Evolutionary conservation across 2,329 filamentous ascomycete genomes (phyloP).

Genomic region (Zymoseptoria pseudotritici): DNA sequence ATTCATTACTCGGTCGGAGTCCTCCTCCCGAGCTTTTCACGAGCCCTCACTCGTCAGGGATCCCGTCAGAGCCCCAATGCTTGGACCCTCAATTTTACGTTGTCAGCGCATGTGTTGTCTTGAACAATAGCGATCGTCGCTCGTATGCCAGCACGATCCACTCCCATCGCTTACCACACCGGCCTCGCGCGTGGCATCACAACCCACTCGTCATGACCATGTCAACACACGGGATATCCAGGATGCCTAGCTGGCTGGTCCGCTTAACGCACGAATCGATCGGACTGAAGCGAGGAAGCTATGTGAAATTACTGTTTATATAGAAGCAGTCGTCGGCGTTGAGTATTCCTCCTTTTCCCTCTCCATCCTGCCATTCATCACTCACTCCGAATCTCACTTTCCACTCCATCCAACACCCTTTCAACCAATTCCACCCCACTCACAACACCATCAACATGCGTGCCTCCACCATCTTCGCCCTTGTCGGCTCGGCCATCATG

Average conservation of each 20-base stretch:
- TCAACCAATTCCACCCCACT: neutral
- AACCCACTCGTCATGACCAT: neutral
- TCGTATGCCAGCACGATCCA: neutral
- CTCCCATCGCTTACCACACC: neutral
- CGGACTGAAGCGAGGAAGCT: neutral
- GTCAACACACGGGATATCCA: neutral
- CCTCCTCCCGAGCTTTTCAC: neutral
- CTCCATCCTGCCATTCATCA: neutral
- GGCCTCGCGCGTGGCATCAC: neutral
- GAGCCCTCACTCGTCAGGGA: neutral
- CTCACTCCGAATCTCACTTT: neutral
- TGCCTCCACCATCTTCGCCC: slow-evolving; percentile 9
- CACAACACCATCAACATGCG: slow-evolving; percentile 2
- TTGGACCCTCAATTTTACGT: neutral
- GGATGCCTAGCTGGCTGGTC: neutral
- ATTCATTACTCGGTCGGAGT: neutral
- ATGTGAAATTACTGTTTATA: neutral
- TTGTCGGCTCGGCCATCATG: slow-evolving; percentile 4
- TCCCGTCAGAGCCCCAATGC: neutral
- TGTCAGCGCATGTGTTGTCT: neutral
- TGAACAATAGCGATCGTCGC: neutral
- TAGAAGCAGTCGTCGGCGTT: neutral
- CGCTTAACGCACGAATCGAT: neutral
- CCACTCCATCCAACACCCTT: neutral
- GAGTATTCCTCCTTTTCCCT: neutral